A percentile compares a stretch with the other conserved stretches of the same genome.
phyloP scores from a whole-genome alignment of 331 rosid genomes.

The Quercus lobata region DNA sequence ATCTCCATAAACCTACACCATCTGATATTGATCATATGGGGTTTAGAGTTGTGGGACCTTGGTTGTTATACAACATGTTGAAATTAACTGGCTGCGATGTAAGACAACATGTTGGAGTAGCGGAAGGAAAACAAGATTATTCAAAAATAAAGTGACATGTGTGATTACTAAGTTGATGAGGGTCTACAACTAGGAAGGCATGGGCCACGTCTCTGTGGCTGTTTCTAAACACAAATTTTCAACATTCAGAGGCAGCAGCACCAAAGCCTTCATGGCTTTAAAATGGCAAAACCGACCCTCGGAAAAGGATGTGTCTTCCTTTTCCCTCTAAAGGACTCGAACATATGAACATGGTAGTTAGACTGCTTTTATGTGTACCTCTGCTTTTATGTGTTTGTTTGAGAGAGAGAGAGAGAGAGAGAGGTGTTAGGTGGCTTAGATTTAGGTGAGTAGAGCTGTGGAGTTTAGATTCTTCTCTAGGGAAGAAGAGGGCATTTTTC shows the following conservation, averaged over 20 bases:
- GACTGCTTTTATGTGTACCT: conserved; percentile 29
- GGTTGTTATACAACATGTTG: not conserved
- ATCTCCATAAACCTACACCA: conserved; percentile 17
- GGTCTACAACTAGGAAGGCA: conserved; percentile 41
- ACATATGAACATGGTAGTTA: conserved; percentile 63
- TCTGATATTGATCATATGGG: not conserved
- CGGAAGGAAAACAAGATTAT: conserved; percentile 5
- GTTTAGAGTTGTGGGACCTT: conserved; percentile 15
- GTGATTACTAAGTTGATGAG: conserved; percentile 27
- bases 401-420: conserved; percentile 17
- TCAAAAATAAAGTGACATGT: conserved; percentile 26
- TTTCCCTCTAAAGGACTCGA: conserved; percentile 39
- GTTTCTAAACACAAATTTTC: conserved; percentile 25
- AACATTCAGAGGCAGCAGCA: conserved; percentile 35
- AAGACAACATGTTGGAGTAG: not conserved
- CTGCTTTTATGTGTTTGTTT: conserved; percentile 36
- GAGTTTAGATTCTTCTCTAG: conserved; percentile 34
- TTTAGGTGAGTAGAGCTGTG: conserved; percentile 23
- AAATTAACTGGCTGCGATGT: conserved; percentile 7
- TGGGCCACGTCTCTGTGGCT: conserved; percentile 31
- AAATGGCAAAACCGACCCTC: conserved; percentile 47
- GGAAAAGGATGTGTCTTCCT: conserved; percentile 54
- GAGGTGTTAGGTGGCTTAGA: conserved; percentile 39
- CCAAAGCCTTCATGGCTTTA: conserved; percentile 48
- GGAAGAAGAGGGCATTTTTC: conserved; percentile 19